phyloP scores from a whole-genome alignment of 2,329 filamentous ascomycete genomes.

The Penicillium sp. region DNA sequence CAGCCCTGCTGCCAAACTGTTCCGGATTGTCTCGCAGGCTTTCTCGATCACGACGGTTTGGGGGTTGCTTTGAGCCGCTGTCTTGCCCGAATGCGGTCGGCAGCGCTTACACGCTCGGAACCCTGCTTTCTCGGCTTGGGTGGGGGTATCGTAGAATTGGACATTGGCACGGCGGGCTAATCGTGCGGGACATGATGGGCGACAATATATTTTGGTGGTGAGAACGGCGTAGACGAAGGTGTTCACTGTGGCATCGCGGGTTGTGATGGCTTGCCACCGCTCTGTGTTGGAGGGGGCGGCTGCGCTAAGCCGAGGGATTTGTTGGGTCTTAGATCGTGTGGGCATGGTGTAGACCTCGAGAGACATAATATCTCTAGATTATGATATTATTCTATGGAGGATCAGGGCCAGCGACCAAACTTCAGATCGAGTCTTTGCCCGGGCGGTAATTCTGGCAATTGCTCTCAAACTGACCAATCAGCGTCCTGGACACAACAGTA shows the following conservation, averaged over 20 bases:
- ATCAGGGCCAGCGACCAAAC: background rate
- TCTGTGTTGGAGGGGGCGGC: constrained; percentile 29
- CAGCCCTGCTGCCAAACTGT: constrained; percentile 25
- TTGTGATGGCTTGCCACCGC: constrained; percentile 49
- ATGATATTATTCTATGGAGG: background rate
- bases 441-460: background rate
- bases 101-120: constrained; percentile 61
- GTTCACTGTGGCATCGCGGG: constrained; percentile 47
- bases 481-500: background rate
- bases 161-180: constrained; percentile 61
- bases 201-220: constrained; percentile 59
- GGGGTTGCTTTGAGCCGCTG: constrained; percentile 31
- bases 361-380: too few relatives aligned
- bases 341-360: background rate
- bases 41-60: constrained; percentile 33
- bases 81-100: constrained; percentile 39
- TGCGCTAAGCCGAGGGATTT: constrained; percentile 26
- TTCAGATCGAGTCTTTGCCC: background rate
- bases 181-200: constrained; percentile 58
- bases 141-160: constrained; percentile 52
- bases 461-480: constrained; percentile 18
- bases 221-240: constrained; percentile 60
- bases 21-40: constrained; percentile 35
- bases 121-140: constrained; percentile 52
- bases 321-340: constrained; percentile 2